Percentiles rank a stretch among this genome's conserved stretches.
phyloP scores from a whole-genome alignment of 345 rosid species.

The Citrus inodora region DNA sequence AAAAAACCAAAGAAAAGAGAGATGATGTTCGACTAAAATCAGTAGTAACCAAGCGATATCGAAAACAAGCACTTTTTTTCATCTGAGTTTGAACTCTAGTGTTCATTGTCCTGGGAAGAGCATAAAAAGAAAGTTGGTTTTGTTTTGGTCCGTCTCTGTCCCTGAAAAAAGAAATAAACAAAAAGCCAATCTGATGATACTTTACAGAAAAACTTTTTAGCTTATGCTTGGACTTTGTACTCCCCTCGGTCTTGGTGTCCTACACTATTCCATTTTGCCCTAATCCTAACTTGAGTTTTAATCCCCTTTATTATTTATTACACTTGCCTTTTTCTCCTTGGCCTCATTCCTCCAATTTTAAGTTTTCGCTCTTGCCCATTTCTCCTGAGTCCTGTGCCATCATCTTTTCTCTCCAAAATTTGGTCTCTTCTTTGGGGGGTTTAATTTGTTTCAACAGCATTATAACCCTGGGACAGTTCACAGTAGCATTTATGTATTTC shows the following conservation, averaged over 20 bases:
- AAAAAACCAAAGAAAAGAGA: background rate
- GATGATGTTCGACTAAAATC: background rate
- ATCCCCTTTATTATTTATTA: slow-evolving; percentile 12
- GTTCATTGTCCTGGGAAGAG: background rate
- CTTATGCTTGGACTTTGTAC: background rate
- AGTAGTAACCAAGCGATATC: background rate
- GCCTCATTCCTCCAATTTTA: background rate
- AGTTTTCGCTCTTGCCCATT: background rate
- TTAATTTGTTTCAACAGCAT: background rate
- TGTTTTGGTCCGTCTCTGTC: background rate
- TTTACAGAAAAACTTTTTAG: background rate
- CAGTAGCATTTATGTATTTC: background rate
- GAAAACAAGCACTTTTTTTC: background rate
- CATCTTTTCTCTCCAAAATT: background rate
- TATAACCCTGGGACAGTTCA: background rate
- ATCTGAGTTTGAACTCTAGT: background rate
- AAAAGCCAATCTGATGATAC: background rate
- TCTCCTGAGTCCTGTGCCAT: background rate
- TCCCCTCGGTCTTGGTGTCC: background rate
- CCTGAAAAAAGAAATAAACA: background rate
- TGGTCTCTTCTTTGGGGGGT: background rate
- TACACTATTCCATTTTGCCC: background rate
- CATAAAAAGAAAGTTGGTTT: background rate
- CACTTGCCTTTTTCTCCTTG: slow-evolving; percentile 25
- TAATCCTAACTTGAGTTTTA: background rate